Base-by-base conservation (phyloP, 1,284 basidiomycete genomes). In the Moniliophthora roreri region DNA sequence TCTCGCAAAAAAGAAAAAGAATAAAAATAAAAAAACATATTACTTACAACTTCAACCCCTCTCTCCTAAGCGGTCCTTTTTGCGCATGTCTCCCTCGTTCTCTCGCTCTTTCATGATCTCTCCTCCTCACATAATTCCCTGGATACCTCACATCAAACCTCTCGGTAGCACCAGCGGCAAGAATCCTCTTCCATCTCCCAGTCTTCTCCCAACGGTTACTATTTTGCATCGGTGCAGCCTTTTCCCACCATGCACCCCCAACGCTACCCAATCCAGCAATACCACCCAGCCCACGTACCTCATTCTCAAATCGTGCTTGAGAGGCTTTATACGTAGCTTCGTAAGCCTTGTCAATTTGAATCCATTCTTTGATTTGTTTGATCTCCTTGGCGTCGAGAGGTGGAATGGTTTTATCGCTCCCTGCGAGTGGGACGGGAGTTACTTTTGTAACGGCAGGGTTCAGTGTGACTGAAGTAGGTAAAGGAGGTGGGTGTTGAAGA, bases 101-200 rank as follows among this genome's bases (percentile, higher is more conserved):
- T 24, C 28, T 46, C 65, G 62, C 64, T 60, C 35, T 68, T 67
- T 61, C 67, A 63, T 59, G 69, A 67, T n/a, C 69, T 69, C 36
- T 71, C 57, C 28, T 23, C 44, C 28, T 46, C n/a, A 46, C 44
- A 26, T 26, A 26, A 46, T 26, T 21, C 18, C 80, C 71, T 13
- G 88, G 87, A 77, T 89, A 92, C 51, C 81, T 67, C 26, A 93
- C 79, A 58, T 84, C 79, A 65, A 93, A 87, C 53, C 74, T 73
- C 59, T 84, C 66, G 58, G 70, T 72, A 48, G 60, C 62, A 60
- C 70, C 71, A 1, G 60, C 58, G 60, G 72, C 57, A 15, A 63
- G 57, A 42, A 58, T 64, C 32, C 53, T 45, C 20, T 63, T 64
- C 11, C 69, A 72, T 69, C 79, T 71, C 71, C 24, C 16, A 4